phyloP scores from a whole-genome alignment of 257 asterid genomes.

The Fraxinus quadrangulata region DNA sequence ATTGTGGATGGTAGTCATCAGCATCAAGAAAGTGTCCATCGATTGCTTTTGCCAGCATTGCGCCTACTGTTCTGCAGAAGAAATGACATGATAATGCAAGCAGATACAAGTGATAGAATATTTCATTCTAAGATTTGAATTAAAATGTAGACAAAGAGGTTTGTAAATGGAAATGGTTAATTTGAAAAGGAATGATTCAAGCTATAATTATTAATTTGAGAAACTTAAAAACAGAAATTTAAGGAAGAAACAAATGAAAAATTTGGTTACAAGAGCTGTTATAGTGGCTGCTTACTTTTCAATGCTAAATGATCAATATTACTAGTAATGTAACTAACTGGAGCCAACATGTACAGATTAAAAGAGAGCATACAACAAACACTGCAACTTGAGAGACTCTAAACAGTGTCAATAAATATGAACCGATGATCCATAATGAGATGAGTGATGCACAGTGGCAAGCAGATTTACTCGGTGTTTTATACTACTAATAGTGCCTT shows the following conservation, averaged over 20 bases:
- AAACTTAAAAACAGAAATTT: not conserved
- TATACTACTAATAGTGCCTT: not conserved
- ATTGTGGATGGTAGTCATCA: constrained; percentile 69
- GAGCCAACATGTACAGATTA: not conserved
- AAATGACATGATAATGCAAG: not conserved
- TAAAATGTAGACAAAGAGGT: not conserved
- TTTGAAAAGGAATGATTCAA: not conserved
- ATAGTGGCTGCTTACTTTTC: not conserved
- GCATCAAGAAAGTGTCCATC: constrained; percentile 69
- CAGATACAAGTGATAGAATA: not conserved
- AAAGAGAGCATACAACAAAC: not conserved
- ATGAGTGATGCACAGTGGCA: not conserved
- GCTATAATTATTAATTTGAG: not conserved
- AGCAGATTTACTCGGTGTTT: not conserved
- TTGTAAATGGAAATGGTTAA: not conserved
- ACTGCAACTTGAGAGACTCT: not conserved
- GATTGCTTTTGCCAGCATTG: constrained; percentile 56
- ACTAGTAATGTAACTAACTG: not conserved
- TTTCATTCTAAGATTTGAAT: not conserved
- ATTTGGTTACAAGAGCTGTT: not conserved
- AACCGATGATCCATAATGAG: not conserved
- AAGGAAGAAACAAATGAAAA: not conserved
- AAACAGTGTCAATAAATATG: not conserved
- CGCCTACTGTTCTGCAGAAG: constrained; percentile 65
- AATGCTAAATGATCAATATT: too few relatives aligned